These are phyloP conservation scores for Friedmanniomyces simplex DNA, from an alignment of 495 filamentous ascomycete genomes.

Conservation along the genomic window DNA sequence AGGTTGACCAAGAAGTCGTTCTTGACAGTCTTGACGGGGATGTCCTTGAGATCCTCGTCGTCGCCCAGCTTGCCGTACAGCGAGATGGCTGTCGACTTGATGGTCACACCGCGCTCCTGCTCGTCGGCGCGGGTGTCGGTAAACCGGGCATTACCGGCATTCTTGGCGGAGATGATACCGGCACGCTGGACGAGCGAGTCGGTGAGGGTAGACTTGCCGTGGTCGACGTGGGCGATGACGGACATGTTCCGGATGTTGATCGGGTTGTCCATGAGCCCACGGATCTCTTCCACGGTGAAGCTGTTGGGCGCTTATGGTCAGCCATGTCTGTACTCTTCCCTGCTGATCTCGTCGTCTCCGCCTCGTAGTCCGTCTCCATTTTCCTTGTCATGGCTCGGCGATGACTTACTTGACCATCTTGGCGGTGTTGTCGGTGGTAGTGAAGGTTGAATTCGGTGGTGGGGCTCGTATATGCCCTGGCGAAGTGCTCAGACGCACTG, in stretches of 20 bases:
- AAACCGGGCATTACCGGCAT: constrained; percentile 89
- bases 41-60: constrained; percentile 88
- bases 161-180: constrained; percentile 97
- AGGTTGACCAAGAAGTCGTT: constrained; percentile 99
- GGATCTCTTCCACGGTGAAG: constrained; percentile 99
- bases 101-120: constrained; percentile 99
- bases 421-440: constrained; percentile 50
- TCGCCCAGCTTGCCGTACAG: constrained; percentile 78
- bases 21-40: constrained; percentile 78
- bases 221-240: constrained; percentile 99
- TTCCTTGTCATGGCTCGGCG: background rate
- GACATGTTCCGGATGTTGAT: constrained; percentile 99
- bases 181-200: constrained; percentile 98
- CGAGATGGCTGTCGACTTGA: constrained; percentile 99
- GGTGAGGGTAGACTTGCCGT: constrained; percentile 98
- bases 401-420: constrained; percentile 99
- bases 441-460: background rate
- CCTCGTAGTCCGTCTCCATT: background rate
- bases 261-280: constrained; percentile 90
- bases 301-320: constrained; percentile 39
- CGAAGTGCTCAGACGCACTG: constrained; percentile 7
- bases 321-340: background rate
- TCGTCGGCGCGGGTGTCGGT: constrained; percentile 97
- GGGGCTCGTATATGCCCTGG: background rate
- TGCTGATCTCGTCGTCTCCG: background rate